Base-by-base conservation (phyloP, 768 basidiomycete species). In the Galerina marginata region DNA sequence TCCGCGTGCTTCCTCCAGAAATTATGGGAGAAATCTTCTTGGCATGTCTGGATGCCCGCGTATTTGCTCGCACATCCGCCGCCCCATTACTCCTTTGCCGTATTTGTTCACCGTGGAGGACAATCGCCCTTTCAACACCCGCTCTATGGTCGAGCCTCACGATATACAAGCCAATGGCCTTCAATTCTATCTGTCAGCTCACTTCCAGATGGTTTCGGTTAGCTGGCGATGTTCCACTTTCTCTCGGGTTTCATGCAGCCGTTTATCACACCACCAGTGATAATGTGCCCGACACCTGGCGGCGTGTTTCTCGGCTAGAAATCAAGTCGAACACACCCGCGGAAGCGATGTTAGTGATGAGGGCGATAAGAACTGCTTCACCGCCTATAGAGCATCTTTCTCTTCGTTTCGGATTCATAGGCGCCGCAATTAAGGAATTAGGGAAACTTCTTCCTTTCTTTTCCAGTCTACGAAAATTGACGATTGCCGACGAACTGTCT, bases 11-110 rank as follows among this genome's bases (percentile, higher is more conserved):
- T 26, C 54, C 54, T 33, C 15, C 54, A 2, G 54, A 54, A 16
- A 54, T 54, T 23, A 44, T 54, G 23, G 43, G 54, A 7, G 54
- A 54, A 37, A 54, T 54, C 42, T 54, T 54, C 26, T 29, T 54
- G 6, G 54, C 54, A 15, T 54, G 54, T 23, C 42, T 54, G 42
- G 26, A 37, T 6, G 7, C 3, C 4, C 9, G 14, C 9, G 25
- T 29, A 12, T 11, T 11, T n/a, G 16, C 20, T 11, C 6, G 15
- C 12, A 2, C 20, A 9, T 5, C 15, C 3, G 23, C 16, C 9
- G 12, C 25, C 4, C 54, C 54, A 6, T n/a, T 54, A 1, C 14
- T 54, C 6, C 26, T 54, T 7, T 54, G 54, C 42, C 54, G 54
- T 36, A 26, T 54, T 14, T 54, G 54, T 25, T 36, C 54, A 9